A percentile compares a stretch with the other conserved stretches of the same genome.
Evolutionary conservation across 805 yeast genomes (phyloP).

Genomic region (Phaffomyces antillensis): DNA sequence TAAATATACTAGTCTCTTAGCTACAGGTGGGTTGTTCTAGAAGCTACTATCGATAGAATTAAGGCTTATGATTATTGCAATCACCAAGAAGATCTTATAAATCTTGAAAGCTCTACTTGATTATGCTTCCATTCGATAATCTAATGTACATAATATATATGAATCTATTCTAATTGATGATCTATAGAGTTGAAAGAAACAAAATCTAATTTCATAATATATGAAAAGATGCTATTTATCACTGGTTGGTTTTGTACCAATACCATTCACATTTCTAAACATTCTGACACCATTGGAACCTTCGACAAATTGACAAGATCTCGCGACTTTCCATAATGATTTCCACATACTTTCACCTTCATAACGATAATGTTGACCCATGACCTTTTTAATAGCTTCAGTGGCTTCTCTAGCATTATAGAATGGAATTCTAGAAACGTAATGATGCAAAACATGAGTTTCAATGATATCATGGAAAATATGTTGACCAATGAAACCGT

Average conservation of each 20-base stretch:
- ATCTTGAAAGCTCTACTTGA: too few species aligned
- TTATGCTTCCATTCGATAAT: too few species aligned
- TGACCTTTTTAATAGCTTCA: slow-evolving; percentile 70
- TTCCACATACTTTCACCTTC: slow-evolving; percentile 54
- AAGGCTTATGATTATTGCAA: too few species aligned
- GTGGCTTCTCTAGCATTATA: slow-evolving; percentile 77
- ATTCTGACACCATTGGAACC: slow-evolving; percentile 59
- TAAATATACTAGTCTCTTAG: too few species aligned
- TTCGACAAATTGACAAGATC: slow-evolving; percentile 67
- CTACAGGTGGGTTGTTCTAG: too few species aligned
- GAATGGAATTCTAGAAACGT: slow-evolving; percentile 77
- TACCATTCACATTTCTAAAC: slow-evolving; percentile 53
- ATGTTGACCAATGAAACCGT: slow-evolving; percentile 56
- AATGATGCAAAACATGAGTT: slow-evolving; percentile 87
- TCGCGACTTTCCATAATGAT: slow-evolving; percentile 47
- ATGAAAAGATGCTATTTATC: too few species aligned
- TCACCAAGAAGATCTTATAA: too few species aligned
- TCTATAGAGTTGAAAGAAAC: not conserved
- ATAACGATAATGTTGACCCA: slow-evolving; percentile 74
- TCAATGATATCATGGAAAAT: slow-evolving; percentile 86
- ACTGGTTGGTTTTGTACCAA: slow-evolving; percentile 30
- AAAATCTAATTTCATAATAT: too few species aligned
- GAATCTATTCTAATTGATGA: not conserved
- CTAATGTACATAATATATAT: not conserved
- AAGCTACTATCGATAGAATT: too few species aligned